Percentiles rank a stretch among this genome's conserved stretches.
Evolutionary conservation across 2,329 filamentous ascomycete species (phyloP).

Genomic region (Clarireedia sp.): DNA sequence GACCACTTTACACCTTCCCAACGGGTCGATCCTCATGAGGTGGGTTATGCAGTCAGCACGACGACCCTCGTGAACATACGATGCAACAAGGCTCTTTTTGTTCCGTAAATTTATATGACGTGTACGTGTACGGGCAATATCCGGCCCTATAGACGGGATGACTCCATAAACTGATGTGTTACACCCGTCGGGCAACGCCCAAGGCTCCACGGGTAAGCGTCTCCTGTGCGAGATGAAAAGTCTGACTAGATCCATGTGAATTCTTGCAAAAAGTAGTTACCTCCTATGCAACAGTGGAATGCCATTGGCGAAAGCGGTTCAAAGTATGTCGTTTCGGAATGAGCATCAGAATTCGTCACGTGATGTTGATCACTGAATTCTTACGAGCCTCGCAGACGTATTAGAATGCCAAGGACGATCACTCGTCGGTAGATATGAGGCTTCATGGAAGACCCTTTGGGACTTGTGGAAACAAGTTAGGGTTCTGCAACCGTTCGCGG

Average conservation of each 20-base stretch:
- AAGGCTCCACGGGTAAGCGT: not conserved
- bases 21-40: constrained; percentile 7
- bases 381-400: not conserved
- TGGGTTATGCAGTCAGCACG: constrained; percentile 6
- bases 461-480: constrained; percentile 76
- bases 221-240: not conserved
- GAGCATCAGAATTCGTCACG: not conserved
- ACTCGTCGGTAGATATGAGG: not conserved
- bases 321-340: not conserved
- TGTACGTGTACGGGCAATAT: not conserved
- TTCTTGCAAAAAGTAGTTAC: not conserved
- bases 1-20: constrained; percentile 3
- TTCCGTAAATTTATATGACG: constrained; percentile 4
- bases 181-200: not conserved
- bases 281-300: not conserved
- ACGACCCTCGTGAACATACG: constrained; percentile 12
- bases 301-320: not conserved
- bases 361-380: not conserved
- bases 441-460: constrained; percentile 51
- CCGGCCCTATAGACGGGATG: not conserved
- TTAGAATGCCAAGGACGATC: not conserved
- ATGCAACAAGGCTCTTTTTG: constrained; percentile 2
- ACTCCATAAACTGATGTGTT: constrained; percentile 2
- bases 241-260: not conserved
- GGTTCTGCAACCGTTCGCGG: constrained; percentile 69